Percentiles rank a stretch among this genome's conserved stretches.
Conservation (phyloP, 148 eudicot genomes). For the Rhododendron mucronatum region DNA sequence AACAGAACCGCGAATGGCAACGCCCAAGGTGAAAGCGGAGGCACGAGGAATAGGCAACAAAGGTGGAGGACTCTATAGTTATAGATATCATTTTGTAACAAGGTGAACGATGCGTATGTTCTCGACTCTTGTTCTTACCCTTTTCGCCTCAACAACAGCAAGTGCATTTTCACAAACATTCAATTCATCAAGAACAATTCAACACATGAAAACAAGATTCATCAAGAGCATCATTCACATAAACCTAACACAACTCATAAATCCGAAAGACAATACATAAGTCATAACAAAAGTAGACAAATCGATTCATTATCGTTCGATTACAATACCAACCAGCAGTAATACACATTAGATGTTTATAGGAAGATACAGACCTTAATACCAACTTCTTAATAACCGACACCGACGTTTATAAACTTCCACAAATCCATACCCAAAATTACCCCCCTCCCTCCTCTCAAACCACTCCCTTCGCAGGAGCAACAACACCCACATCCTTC, state of each 20-base stretch:
- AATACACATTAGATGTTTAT: not conserved
- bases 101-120: not conserved
- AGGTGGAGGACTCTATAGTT: not conserved
- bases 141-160: not conserved
- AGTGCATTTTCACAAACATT: not conserved
- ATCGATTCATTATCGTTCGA: not conserved
- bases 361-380: not conserved
- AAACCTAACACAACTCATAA: not conserved
- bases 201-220: not conserved
- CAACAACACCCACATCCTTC: constrained; percentile 5
- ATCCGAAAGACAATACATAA: not conserved
- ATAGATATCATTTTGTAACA: not conserved
- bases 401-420: not conserved
- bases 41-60: not conserved
- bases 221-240: not conserved
- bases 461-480: constrained; percentile 31
- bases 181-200: not conserved
- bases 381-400: not conserved
- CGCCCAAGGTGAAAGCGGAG: not conserved
- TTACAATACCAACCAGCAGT: constrained; percentile 1
- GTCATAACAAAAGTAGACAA: not conserved
- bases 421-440: not conserved
- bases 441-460: constrained; percentile 8
- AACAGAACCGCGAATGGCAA: not conserved
- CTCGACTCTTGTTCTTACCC: not conserved